Base-by-base conservation (phyloP, 23 red algal species). In the Gracilaria domingensis region DNA sequence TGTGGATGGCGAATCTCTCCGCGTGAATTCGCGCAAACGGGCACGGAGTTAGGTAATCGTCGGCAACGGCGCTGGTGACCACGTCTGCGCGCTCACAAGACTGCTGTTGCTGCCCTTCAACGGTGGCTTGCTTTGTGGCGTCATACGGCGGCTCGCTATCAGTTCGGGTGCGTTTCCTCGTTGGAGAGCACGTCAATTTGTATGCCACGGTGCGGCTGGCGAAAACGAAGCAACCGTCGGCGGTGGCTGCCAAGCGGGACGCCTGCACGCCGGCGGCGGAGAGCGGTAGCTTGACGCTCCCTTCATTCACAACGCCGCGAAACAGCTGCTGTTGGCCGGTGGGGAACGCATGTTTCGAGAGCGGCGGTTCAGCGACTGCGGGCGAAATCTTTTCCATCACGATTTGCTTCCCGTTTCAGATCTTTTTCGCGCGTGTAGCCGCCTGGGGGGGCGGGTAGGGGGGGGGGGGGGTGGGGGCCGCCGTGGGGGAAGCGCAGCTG, bases 11-110 rank as follows among this genome's bases (percentile, higher is more conserved):
- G 5, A 16, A 33, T 16, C 51, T 30, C 1, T 42, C 16, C 23
- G 36, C 72, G 30, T 32, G 17, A 14, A 88, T 25, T 25, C 29
- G 17, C 5, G 48, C 72, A 38, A 62, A 74, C 0, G 83, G 47
- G 0, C 23, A 8, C 14, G 92, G 83, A 23, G 87, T 54, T 21
- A 94, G 48, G 65, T 88, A 94, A 73, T 94, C 92, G 58, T 86
- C 81, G 14, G 81, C 91, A 28, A 83, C 39, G 12, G 92, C 74
- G 5, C 67, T 39, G 20, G 78, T 80, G 21, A 90, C 75, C 12
- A 54, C 70, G 44, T 37, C 21, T 38, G 70, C 0, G 20, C n/a
- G n/a, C 29, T 57, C 42, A 26, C 23, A 14, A 36, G 20, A 18
- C 67, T 25, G n/a, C 24, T 25, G 40, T 71, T 37, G 29, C 36